Base-by-base conservation (phyloP, 1,284 basidiomycete species). In the Austroboletus niveus region DNA sequence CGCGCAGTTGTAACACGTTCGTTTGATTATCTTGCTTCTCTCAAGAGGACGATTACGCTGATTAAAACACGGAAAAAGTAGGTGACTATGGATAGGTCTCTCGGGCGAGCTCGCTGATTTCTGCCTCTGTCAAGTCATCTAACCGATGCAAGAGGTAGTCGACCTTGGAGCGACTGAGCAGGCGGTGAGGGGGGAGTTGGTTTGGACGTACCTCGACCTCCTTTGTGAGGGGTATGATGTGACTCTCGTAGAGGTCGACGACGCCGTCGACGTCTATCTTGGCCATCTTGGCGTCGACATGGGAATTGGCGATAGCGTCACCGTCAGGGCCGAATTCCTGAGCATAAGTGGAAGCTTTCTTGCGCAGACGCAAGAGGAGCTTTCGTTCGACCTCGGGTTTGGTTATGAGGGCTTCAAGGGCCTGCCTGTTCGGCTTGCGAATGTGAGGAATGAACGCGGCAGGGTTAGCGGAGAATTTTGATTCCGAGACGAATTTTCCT, bases 401-500 rank as follows among this genome's bases (percentile, higher is more conserved):
- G 15, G 94, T 97, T 70, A 99, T 98, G 39, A 99, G 77, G 0
- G 70, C 84, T 12, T 90, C 93, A 12, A 97, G 79, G 5, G 85
- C 87, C 39, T 79, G 70, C 17, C 80, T 81, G 70, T 99, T 89
- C 3, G 84, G 85, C 1, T 80, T 78, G 42, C 81, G 79, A 65
- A 99, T 99, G 70, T 94, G 92, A 0, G 92, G 91, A 56, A 99
- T 84, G 70, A 98, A 99, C 12, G 86, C 84, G 27, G 87, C 78
- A 9, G 97, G 96, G 56, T 91, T 77, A 31, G 83, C 80, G 17
- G 82, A 72, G 77, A 99, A 99, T 70, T 99, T 99, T 49, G 90
- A 90, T 72, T 99, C 97, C 5, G 93, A 93, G 10, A 99, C 97
- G 69, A 99, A 99, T 81, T 98, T 98, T 55, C 96, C 94, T 98